Evolutionary conservation across 306 rosid species (phyloP).

Genomic region (Vigna reflexopilosa): DNA sequence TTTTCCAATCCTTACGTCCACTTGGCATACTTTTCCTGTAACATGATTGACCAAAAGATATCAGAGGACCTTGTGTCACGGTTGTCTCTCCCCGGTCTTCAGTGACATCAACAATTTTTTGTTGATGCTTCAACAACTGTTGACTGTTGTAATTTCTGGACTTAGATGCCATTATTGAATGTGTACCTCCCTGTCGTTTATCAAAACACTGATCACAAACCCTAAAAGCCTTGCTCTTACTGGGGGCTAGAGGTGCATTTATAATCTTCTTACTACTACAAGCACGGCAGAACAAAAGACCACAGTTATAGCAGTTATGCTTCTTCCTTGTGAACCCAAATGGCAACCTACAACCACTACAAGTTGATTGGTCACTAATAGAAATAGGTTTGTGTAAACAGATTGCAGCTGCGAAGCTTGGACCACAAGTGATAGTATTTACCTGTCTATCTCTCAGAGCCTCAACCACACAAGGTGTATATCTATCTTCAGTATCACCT

Average conservation of each 20-base stretch:
- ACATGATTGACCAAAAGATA: conserved; percentile 57
- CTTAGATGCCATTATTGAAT: conserved; percentile 43
- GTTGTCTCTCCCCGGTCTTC: conserved; percentile 61
- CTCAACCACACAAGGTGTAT: conserved; percentile 71
- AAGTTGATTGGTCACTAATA: conserved; percentile 68
- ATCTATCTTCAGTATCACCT: conserved; percentile 71
- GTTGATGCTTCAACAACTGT: conserved; percentile 47
- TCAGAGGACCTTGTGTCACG: conserved; percentile 55
- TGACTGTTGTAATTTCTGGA: conserved; percentile 40
- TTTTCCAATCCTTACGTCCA: conserved; percentile 60
- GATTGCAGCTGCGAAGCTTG: conserved; percentile 78
- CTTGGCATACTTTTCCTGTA: conserved; percentile 60
- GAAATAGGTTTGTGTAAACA: conserved; percentile 82
- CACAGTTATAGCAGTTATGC: conserved; percentile 87
- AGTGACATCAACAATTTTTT: conserved; percentile 49
- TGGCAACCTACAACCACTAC: conserved; percentile 77
- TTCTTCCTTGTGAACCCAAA: conserved; percentile 86
- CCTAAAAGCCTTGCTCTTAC: conserved; percentile 69
- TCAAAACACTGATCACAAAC: conserved; percentile 81
- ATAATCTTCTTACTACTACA: conserved; percentile 68
- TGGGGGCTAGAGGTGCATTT: conserved; percentile 80
- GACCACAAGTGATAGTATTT: conserved; percentile 76
- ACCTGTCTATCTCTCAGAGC: conserved; percentile 67
- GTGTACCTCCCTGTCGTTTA: conserved; percentile 51
- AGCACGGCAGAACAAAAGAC: conserved; percentile 72